Evolutionary conservation across 495 filamentous ascomycete species (phyloP), one percentile per base, ranked within the genome.

Genomic region (Pseudotulostoma volvatum): DNA sequence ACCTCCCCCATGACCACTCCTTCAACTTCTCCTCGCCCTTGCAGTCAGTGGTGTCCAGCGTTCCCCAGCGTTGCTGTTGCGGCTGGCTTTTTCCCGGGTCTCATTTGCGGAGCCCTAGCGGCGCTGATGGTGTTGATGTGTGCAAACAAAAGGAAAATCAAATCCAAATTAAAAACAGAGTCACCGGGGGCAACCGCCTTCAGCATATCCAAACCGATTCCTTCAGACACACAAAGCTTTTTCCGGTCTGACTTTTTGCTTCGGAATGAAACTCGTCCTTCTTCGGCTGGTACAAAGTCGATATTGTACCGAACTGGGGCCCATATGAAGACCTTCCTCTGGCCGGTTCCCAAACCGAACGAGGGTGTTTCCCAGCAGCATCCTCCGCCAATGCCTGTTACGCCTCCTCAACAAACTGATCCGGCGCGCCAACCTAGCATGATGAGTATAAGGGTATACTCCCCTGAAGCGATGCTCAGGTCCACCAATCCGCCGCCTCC

Each of bases 401-500:
- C 62, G 17, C 54, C 59, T 0, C 53, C 59, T 3, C 39, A 44
- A n/a, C 51, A 37, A 18, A 44, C 37, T 15, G 19, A 19, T 17
- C 33, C 23, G 21, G 42, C 63, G 31, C 60, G 71, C 1, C 64
- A 74, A 48, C 62, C 66, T 1, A 79, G 76, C 46, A 69, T 58
- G 21, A 73, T 79, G 52, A 77, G 71, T 54, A 83, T 84, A 48
- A 72, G 74, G 44, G 66, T 85, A 9, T 84, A 79, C 54, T 73
- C 76, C 3, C 78, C 81, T 38, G 71, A 71, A 7, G 61, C 59
- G 4, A 56, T 52, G 20, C 55, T 64, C 31, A 38, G 47, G 14
- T 51, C 43, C n/a, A 48, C 50, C 0, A 46, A 42, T 11, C 50
- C 35, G 9, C n/a, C 35, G 4, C 11, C 13, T 37, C 16, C 35